Evolutionary conservation across 768 basidiomycete genomes (phyloP).

Genomic region (Paxillus ammoniavirescens): DNA sequence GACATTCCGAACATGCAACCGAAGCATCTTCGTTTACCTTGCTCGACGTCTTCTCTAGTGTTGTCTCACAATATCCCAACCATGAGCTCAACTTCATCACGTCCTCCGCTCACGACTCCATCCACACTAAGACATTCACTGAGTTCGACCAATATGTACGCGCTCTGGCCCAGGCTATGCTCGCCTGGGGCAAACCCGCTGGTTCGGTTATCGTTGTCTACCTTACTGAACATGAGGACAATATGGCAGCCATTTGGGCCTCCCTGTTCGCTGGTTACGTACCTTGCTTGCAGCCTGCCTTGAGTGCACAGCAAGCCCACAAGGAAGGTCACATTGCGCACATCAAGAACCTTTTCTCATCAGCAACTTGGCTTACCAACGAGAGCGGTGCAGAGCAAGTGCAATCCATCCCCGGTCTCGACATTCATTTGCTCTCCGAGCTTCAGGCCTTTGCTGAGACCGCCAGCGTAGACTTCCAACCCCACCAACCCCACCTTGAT

Average conservation of each 20-base stretch:
- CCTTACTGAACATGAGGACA: conserved; percentile 34
- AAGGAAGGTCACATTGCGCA: conserved; percentile 29
- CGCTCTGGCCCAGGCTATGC: conserved; percentile 21
- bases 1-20: conserved; percentile 5
- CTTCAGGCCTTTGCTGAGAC: conserved; percentile 14
- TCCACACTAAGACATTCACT: conserved; percentile 24
- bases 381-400: conserved; percentile 27
- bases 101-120: conserved; percentile 30
- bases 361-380: conserved; percentile 31
- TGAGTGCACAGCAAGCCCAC: conserved; percentile 33
- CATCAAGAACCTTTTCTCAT: conserved; percentile 29
- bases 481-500: conserved; percentile 20
- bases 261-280: conserved; percentile 30
- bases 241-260: conserved; percentile 33
- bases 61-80: conserved; percentile 17
- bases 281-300: conserved; percentile 31
- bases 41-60: conserved; percentile 21
- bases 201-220: conserved; percentile 28
- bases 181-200: conserved; percentile 21
- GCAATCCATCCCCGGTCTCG: conserved; percentile 20
- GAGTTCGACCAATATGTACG: conserved; percentile 16
- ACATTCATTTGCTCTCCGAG: conserved; percentile 26
- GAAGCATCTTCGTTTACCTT: conserved; percentile 17
- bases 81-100: conserved; percentile 28
- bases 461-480: conserved; percentile 11